phyloP scores from a whole-genome alignment of 768 basidiomycete species.

The Tulasnella sp. region DNA sequence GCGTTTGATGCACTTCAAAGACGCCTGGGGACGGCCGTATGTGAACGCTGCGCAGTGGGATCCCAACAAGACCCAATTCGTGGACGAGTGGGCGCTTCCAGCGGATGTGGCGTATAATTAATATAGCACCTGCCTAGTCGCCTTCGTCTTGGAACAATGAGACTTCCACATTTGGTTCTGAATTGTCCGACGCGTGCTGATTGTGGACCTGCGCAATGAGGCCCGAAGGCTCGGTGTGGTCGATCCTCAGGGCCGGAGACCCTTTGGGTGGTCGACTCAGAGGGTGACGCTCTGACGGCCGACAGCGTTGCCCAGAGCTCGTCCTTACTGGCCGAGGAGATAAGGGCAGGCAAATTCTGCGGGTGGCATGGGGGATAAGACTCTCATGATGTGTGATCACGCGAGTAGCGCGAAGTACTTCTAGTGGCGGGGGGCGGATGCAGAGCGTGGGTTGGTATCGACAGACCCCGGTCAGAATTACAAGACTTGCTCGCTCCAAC shows the following conservation, averaged over 20 bases:
- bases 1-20: conserved; percentile 3
- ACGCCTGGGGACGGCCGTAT: not conserved
- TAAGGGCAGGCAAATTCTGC: not conserved
- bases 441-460: not conserved
- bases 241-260: not conserved
- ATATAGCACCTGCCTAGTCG: not conserved
- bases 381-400: conserved; percentile 12
- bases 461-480: conserved; percentile 2
- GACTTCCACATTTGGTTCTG: not conserved
- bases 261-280: not conserved
- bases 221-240: conserved; percentile 1
- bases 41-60: conserved; percentile 15
- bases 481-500: not conserved
- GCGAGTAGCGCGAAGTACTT: not conserved
- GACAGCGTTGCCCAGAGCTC: not conserved
- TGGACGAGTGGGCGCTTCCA: conserved; percentile 31
- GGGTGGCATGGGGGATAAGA: not conserved
- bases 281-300: not conserved
- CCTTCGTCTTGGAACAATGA: not conserved
- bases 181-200: not conserved
- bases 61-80: not conserved
- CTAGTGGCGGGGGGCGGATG: conserved; percentile 7
- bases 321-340: conserved; percentile 7
- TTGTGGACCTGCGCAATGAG: conserved; percentile 8
- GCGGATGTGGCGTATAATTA: not conserved